Evolutionary conservation across 805 yeast species (phyloP).

Genomic region (Blastobotrys mokoenaii): DNA sequence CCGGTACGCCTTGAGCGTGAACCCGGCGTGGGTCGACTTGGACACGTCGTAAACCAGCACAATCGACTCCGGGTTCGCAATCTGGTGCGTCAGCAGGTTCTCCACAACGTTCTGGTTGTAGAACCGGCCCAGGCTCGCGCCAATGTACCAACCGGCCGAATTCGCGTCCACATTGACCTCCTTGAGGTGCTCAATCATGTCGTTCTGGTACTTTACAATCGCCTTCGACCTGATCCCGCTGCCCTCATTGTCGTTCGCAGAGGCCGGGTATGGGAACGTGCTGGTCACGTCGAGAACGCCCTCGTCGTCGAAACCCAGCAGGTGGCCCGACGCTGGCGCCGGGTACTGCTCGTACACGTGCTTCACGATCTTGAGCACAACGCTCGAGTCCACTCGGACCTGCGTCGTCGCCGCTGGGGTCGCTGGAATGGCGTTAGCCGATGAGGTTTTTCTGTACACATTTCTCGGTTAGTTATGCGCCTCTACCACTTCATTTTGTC

Average conservation of each 20-base stretch:
- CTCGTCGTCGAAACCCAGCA: slow-evolving; percentile 61
- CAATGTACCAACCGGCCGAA: slow-evolving; percentile 75
- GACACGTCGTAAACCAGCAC: slow-evolving; percentile 63
- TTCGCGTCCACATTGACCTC: slow-evolving; percentile 59
- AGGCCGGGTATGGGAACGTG: slow-evolving; percentile 56
- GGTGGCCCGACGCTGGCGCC: slow-evolving; percentile 56
- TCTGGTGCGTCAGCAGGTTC: slow-evolving; percentile 57
- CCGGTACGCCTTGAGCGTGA: slow-evolving; percentile 61
- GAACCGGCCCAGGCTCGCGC: slow-evolving; percentile 60
- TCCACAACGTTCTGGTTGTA: slow-evolving; percentile 57
- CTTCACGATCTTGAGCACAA: slow-evolving; percentile 50
- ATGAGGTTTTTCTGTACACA: not conserved
- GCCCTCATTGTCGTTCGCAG: slow-evolving; percentile 47
- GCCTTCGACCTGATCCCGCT: slow-evolving; percentile 53
- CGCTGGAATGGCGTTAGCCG: slow-evolving; percentile 5
- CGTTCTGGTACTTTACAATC: slow-evolving; percentile 61
- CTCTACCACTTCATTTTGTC: no score
- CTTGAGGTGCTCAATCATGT: slow-evolving; percentile 52
- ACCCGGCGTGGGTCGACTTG: slow-evolving; percentile 47
- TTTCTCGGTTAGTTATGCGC: no score
- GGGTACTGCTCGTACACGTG: slow-evolving; percentile 61
- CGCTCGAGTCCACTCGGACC: slow-evolving; percentile 21
- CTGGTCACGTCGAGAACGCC: slow-evolving; percentile 41
- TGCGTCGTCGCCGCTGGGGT: slow-evolving; percentile 10
- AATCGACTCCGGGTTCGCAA: slow-evolving; percentile 42